Conservation (phyloP, 1,284 basidiomycete species). For the Pseudozyma flocculosa region DNA sequence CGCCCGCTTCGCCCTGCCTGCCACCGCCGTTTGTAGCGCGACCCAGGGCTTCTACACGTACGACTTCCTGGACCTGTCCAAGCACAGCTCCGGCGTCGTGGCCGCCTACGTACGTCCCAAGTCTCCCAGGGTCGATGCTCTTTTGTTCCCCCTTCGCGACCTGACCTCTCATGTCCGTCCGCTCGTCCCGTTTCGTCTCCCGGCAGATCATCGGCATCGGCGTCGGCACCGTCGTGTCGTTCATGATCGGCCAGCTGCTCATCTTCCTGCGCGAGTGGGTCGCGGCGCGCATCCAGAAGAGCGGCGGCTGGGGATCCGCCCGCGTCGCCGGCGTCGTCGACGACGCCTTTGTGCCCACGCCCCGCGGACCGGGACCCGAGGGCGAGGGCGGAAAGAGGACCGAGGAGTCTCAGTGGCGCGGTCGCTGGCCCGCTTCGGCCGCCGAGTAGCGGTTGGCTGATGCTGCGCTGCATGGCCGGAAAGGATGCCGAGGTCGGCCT, state of each 20-base stretch:
- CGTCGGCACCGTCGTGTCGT: slow-evolving; percentile 22
- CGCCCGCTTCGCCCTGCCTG: too few relatives aligned
- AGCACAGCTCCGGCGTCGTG: slow-evolving; percentile 24
- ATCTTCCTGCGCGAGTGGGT: slow-evolving; percentile 31
- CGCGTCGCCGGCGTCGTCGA: slow-evolving; percentile 28
- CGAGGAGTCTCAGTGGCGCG: neutral
- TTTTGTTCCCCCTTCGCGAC: neutral
- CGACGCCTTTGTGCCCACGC: slow-evolving; percentile 35
- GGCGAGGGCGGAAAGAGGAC: slow-evolving; percentile 29
- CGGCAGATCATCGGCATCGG: slow-evolving; percentile 17
- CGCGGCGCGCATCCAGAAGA: slow-evolving; percentile 18
- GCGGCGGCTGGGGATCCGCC: slow-evolving; percentile 32
- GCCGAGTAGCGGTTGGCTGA: too few relatives aligned
- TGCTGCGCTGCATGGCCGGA: too few relatives aligned
- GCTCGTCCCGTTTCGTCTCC: too few relatives aligned
- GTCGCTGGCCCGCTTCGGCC: neutral
- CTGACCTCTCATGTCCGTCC: neutral
- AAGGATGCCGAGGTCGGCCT: too few relatives aligned
- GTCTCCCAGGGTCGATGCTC: too few relatives aligned
- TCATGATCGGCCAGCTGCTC: slow-evolving; percentile 29
- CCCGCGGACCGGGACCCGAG: slow-evolving; percentile 34
- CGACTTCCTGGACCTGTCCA: slow-evolving; percentile 34
- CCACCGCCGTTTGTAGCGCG: too few relatives aligned
- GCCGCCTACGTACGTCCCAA: slow-evolving; percentile 6
- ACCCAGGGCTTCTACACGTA: slow-evolving; percentile 18